These are phyloP conservation scores for Leptodontidium sp. DNA, from an alignment of 2,329 filamentous ascomycete species.

Conservation along the genomic window DNA sequence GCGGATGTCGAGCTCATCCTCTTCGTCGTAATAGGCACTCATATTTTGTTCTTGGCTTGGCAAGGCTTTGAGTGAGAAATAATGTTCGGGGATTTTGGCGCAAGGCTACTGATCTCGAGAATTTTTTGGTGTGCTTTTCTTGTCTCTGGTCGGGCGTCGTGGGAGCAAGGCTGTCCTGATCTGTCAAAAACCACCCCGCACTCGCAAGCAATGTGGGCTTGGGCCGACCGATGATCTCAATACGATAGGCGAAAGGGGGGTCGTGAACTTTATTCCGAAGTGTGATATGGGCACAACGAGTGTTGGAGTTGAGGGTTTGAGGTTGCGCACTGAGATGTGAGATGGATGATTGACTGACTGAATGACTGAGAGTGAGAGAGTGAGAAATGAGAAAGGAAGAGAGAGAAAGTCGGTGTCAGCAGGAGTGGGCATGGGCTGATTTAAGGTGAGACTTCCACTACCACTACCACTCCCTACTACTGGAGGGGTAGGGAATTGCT, in stretches of 20 bases:
- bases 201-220: conserved; percentile 15
- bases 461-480: background rate
- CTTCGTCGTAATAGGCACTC: conserved; percentile 54
- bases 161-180: conserved; percentile 22
- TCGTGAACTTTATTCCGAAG: conserved; percentile 5
- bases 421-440: conserved; percentile 42
- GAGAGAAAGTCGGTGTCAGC: conserved; percentile 39
- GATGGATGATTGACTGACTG: background rate
- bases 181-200: conserved; percentile 29
- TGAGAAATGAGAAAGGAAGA: conserved; percentile 17
- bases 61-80: too few species aligned
- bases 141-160: conserved; percentile 9
- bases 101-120: conserved; percentile 10
- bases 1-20: conserved; percentile 64
- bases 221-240: conserved; percentile 22
- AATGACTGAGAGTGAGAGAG: background rate
- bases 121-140: background rate
- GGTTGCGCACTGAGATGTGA: background rate
- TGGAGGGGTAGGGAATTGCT: background rate
- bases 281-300: background rate
- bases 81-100: conserved; percentile 1
- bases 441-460: conserved; percentile 32
- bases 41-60: conserved; percentile 30
- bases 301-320: background rate
- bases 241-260: conserved; percentile 29